phyloP scores from a whole-genome alignment of 805 yeast species.

The Pichia cephalocereana region DNA sequence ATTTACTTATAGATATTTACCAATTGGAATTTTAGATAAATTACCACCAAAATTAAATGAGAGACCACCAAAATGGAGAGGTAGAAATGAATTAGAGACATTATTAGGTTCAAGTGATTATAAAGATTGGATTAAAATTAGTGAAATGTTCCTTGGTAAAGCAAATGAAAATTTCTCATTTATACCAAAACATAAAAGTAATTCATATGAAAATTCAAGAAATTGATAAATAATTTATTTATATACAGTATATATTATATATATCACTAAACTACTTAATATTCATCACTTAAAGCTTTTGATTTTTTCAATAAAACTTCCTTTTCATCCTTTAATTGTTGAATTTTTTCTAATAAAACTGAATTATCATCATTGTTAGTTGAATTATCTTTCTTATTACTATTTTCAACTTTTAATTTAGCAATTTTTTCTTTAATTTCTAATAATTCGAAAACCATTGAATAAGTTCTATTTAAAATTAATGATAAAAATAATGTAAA shows the following conservation, averaged over 20 bases:
- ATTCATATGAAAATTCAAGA: conserved; percentile 42
- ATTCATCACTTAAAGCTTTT: conserved; percentile 52
- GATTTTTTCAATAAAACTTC: conserved; percentile 68
- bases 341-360: conserved; percentile 38
- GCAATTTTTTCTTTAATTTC: conserved; percentile 47
- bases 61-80: conserved; percentile 89
- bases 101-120: conserved; percentile 77
- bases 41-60: conserved; percentile 85
- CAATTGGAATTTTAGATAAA: conserved; percentile 84
- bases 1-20: conserved; percentile 89
- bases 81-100: conserved; percentile 89
- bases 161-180: conserved; percentile 67
- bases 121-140: conserved; percentile 90
- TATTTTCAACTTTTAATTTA: conserved; percentile 5
- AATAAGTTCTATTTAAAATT: conserved; percentile 76
- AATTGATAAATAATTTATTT: neutral
- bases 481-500: conserved; percentile 85
- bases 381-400: no score
- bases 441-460: conserved; percentile 65
- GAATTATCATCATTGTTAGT: no score
- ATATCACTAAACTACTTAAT: conserved; percentile 28
- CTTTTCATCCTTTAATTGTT: conserved; percentile 56
- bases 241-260: neutral
- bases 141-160: conserved; percentile 92
- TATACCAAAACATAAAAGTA: conserved; percentile 92